Base-by-base conservation (phyloP, 352 stramenopile genomes). In the Pythium aristosporum region DNA sequence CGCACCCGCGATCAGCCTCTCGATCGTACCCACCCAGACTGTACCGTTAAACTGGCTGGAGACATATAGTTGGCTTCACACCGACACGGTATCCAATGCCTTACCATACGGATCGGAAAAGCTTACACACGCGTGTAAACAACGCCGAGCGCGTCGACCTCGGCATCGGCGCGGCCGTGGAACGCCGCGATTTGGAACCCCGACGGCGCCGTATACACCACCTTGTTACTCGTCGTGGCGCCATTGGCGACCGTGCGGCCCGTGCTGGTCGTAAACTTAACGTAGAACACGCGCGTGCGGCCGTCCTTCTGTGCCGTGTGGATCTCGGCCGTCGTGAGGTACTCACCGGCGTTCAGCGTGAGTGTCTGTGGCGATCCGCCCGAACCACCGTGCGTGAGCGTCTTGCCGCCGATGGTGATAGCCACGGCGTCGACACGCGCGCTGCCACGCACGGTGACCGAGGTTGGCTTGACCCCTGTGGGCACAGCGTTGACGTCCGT, bases 161-260 rank as follows among this genome's bases (percentile, higher is more conserved):
- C 69, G 36, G 78, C 66, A 1, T 73, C 73, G 4, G 69, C 53
- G 9, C 75, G 73, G 15, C 77, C 75, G 55, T 86, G 77, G 64
- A 83, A 86, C 23, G 59, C 73, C 30, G 71, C 81, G 50, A 86
- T 72, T 48, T 86, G 75, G 43, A 73, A 86, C 2, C 73, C 77
- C 4, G 67, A 43, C 12, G 75, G 71, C 8, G 75, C 77, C 60
- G 75, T 57, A 8, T 62, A 75, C 32, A 68, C 61, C 20, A 60
- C 79, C 16, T 71, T 57, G 39, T 46, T 71, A 7, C 41, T 41
- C 21, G 75, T 86, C 53, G 71, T 74, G 5, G 68, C 68, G 47
- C 74, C 79, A 20, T 54, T 60, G 0, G 71, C 54, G 6, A 85
- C 55, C 10, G 63, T 72, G 6, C 79, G 71, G 8, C 73, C 73